Percentiles rank a stretch among this genome's conserved stretches.
phyloP scores from a whole-genome alignment of 495 filamentous ascomycete species.

The Hypoxylon lienhwacheense region DNA sequence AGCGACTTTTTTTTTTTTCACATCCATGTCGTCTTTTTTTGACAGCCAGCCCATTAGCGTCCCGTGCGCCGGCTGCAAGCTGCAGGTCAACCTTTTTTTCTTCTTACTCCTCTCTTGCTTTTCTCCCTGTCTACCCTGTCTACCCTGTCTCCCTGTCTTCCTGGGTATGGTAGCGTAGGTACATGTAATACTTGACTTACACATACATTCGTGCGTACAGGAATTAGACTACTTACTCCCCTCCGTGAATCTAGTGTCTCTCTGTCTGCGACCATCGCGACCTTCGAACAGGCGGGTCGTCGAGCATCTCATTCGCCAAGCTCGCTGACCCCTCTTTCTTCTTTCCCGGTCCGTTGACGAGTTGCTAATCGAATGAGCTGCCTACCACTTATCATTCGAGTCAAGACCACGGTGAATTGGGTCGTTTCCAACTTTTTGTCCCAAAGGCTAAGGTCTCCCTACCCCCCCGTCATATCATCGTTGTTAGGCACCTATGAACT shows the following conservation, averaged over 20 bases:
- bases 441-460: no score
- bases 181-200: background rate
- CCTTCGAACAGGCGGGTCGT: conserved; percentile 30
- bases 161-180: conserved; percentile 4
- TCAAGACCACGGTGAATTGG: conserved; percentile 12
- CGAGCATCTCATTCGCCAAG: conserved; percentile 22
- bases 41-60: conserved; percentile 22
- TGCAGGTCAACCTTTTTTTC: conserved; percentile 20
- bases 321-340: conserved; percentile 21
- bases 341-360: conserved; percentile 18
- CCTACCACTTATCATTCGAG: conserved; percentile 18
- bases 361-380: conserved; percentile 20
- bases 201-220: background rate
- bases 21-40: conserved; percentile 18
- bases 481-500: conserved; percentile 32
- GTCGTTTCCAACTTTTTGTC: conserved; percentile 24
- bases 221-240: conserved; percentile 23
- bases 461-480: conserved; percentile 24
- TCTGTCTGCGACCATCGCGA: conserved; percentile 11
- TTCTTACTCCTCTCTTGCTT: no score
- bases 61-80: conserved; percentile 23
- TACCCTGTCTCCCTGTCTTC: no score
- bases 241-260: conserved; percentile 20
- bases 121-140: no score
- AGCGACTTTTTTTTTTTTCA: conserved; percentile 18